Evolutionary conservation across 208 protist species (phyloP), one percentile per base, ranked within the genome.

Genomic region (Herpetomonas samuelpessoai): DNA sequence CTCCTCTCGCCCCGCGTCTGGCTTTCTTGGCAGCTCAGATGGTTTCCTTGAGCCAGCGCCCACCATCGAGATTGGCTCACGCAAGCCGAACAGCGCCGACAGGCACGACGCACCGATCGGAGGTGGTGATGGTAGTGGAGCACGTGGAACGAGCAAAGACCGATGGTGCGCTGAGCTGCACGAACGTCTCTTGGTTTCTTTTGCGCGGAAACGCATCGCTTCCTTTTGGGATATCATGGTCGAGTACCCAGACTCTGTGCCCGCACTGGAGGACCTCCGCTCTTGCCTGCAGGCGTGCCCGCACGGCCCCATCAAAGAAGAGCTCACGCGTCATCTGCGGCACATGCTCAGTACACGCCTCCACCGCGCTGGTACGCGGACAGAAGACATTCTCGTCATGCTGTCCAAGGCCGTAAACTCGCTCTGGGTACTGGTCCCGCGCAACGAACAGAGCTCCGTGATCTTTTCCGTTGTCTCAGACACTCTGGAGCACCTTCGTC

Each of bases 161-260:
- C 58, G 71, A 16, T 95, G 85, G 81, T 81, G 88, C 59, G 67
- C 65, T 14, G 81, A 86, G 14, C 63, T 95, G 63, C 70, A 80
- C 26, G 71, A 84, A 38, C 57, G 74, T 18, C 65, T 92, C 30
- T 69, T 91, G 16, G 30, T 66, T 57, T 65, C 53, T 47, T 90
- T 83, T 57, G 78, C 79, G 7, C 68, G 83, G 16, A 70, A 68
- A 44, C 85, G 86, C 29, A 82, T 93, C 24, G 68, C 59, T 4
- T 66, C 54, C 52, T 88, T 95, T 52, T 95, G 83, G 81, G 82
- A 92, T 61, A 83, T 92, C 26, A 51, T 95, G n/a, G 84, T 88
- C 16, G 89, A 93, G 56, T 95, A 86, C 68, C 89, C 89, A 4
- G 83, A 90, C 65, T 93, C 86, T 10, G 65, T 74, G 45, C 81